A percentile compares a stretch with the other conserved stretches of the same genome.
These are phyloP conservation scores for Alternaria metachromatica DNA, from an alignment of 2,329 filamentous ascomycete species.

Conservation along the genomic window DNA sequence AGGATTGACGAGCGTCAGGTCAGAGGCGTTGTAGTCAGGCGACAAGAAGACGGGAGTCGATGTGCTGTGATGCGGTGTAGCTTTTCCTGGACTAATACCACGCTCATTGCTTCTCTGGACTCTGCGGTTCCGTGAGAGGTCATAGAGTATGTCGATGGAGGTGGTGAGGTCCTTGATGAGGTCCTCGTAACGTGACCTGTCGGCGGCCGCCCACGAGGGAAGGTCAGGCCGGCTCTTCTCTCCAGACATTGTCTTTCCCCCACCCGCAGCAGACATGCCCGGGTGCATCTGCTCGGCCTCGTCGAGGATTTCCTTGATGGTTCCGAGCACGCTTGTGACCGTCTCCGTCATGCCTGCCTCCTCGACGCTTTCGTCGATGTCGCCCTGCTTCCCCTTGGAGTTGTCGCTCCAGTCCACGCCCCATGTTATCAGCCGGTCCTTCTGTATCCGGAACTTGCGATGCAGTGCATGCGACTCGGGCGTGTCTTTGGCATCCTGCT, in stretches of 20 bases:
- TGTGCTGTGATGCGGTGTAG: constrained; percentile 22
- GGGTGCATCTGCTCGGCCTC: constrained; percentile 77
- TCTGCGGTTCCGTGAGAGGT: constrained; percentile 71
- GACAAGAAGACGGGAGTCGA: constrained; percentile 37
- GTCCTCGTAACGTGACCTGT: constrained; percentile 80
- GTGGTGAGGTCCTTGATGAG: constrained; percentile 75
- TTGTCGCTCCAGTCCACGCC: constrained; percentile 82
- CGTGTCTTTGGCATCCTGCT: constrained; percentile 65
- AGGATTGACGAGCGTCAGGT: constrained; percentile 54
- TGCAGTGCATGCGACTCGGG: constrained; percentile 75
- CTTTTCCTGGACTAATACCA: constrained; percentile 28
- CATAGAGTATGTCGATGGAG: constrained; percentile 80
- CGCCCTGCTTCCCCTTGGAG: constrained; percentile 61
- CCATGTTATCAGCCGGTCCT: constrained; percentile 80
- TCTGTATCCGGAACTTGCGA: constrained; percentile 79
- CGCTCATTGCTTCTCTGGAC: constrained; percentile 38
- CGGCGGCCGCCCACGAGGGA: constrained; percentile 58
- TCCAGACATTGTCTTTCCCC: constrained; percentile 37
- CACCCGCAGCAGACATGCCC: constrained; percentile 46
- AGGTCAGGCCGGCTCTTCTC: constrained; percentile 47
- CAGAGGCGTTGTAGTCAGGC: constrained; percentile 49
- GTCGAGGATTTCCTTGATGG: constrained; percentile 79
- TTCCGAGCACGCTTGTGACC: constrained; percentile 78
- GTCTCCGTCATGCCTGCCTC: constrained; percentile 75
- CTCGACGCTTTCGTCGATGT: constrained; percentile 75